These are phyloP conservation scores for Lentinula edodes DNA, from an alignment of 768 basidiomycete genomes.

Conservation along the genomic window DNA sequence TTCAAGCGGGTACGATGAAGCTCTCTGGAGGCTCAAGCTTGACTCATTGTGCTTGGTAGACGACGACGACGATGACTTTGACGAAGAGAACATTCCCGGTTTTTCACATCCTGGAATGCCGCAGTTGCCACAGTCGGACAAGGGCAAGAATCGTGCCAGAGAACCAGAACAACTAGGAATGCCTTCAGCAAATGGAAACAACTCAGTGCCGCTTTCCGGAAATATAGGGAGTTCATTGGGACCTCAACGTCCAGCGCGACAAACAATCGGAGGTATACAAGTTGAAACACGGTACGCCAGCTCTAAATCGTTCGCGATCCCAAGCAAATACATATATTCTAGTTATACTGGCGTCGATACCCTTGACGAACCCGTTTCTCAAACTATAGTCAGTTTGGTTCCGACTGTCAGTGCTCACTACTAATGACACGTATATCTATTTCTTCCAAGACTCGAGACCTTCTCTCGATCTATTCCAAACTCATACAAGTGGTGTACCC, in stretches of 20 bases:
- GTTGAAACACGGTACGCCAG: constrained; percentile 76
- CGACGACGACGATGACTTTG: constrained; percentile 78
- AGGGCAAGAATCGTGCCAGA: constrained; percentile 67
- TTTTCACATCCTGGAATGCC: constrained; percentile 61
- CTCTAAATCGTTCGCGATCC: background rate
- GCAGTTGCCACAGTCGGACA: constrained; percentile 39
- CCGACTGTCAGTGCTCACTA: background rate
- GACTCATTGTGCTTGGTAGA: constrained; percentile 29
- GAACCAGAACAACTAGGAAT: constrained; percentile 48
- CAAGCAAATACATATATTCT: background rate
- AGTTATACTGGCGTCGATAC: constrained; percentile 85
- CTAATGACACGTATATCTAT: constrained; percentile 7
- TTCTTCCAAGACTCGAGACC: constrained; percentile 66
- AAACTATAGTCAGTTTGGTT: constrained; percentile 71
- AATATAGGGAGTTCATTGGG: constrained; percentile 57
- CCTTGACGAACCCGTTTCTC: constrained; percentile 85
- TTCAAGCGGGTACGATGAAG: constrained; percentile 60
- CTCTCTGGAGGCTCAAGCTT: constrained; percentile 2
- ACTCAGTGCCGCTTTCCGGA: constrained; percentile 50
- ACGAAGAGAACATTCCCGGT: constrained; percentile 77
- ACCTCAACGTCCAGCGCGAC: constrained; percentile 39
- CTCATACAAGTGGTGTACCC: constrained; percentile 93
- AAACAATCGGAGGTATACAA: constrained; percentile 77
- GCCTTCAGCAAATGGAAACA: constrained; percentile 24
- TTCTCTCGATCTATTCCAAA: constrained; percentile 88